Percentiles rank a stretch among this genome's conserved stretches.
phyloP scores from a whole-genome alignment of 345 rosid genomes.

The Microcos paniculata region DNA sequence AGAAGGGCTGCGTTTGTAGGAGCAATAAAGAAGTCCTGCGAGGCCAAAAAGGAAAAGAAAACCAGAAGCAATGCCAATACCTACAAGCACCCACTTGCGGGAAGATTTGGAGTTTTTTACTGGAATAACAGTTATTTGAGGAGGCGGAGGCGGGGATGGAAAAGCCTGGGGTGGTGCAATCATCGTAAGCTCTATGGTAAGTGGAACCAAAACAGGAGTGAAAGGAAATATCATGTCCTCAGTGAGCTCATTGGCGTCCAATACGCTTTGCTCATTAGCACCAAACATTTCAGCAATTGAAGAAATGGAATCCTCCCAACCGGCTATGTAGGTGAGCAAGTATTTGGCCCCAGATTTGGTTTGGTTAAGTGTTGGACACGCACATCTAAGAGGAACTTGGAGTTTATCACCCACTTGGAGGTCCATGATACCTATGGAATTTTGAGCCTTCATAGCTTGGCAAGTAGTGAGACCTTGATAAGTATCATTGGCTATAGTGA shows the following conservation, averaged over 20 bases:
- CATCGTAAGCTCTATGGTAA: slow-evolving; percentile 40
- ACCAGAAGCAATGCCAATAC: slow-evolving; percentile 52
- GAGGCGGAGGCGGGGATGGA: slow-evolving; percentile 24
- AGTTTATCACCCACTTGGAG: slow-evolving; percentile 30
- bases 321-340: slow-evolving; percentile 49
- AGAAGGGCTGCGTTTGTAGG: slow-evolving; percentile 22
- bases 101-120: slow-evolving; percentile 34
- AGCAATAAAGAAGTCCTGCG: slow-evolving; percentile 31
- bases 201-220: slow-evolving; percentile 63
- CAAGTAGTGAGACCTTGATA: slow-evolving; percentile 84
- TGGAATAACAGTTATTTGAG: slow-evolving; percentile 17
- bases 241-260: slow-evolving; percentile 46
- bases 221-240: slow-evolving; percentile 38
- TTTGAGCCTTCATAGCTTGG: slow-evolving; percentile 70
- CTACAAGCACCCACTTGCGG: slow-evolving; percentile 47
- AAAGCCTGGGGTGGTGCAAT: slow-evolving; percentile 21
- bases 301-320: slow-evolving; percentile 38
- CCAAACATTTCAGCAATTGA: slow-evolving; percentile 44
- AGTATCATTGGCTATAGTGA: slow-evolving; percentile 58
- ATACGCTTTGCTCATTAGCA: slow-evolving; percentile 30
- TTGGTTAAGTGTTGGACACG: slow-evolving; percentile 72
- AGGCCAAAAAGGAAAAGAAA: slow-evolving; percentile 29
- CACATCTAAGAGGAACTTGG: slow-evolving; percentile 67
- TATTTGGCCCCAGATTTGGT: slow-evolving; percentile 44
- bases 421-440: slow-evolving; percentile 26